Conservation (phyloP, 495 filamentous ascomycete genomes). For the Neurospora discreta region DNA sequence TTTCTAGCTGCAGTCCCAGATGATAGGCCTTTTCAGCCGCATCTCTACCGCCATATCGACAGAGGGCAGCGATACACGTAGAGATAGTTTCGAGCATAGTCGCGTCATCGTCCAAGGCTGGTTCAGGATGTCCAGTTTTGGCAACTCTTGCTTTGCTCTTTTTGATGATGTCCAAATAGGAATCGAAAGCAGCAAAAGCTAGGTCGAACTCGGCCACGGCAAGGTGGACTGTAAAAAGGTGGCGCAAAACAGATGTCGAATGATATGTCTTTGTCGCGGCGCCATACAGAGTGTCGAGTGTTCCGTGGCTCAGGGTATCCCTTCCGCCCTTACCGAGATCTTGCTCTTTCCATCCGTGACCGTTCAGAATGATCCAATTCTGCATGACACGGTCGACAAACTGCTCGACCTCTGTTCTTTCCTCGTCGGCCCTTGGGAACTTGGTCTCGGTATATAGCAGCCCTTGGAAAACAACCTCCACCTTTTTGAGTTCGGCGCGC, state of each 20-base stretch:
- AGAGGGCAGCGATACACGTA: slow-evolving; percentile 69
- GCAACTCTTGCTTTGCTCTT: slow-evolving; percentile 69
- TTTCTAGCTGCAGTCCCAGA: slow-evolving; percentile 53
- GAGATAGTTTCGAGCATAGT: slow-evolving; percentile 63
- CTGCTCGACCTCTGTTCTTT: slow-evolving; percentile 61
- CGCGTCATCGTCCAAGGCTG: slow-evolving; percentile 65
- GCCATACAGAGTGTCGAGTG: slow-evolving; percentile 75
- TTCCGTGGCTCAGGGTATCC: slow-evolving; percentile 53
- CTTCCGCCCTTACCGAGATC: slow-evolving; percentile 73
- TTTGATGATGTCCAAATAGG: slow-evolving; percentile 76
- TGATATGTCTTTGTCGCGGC: slow-evolving; percentile 89
- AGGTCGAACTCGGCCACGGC: slow-evolving; percentile 79
- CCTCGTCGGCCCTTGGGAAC: slow-evolving; percentile 73
- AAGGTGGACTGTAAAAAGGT: slow-evolving; percentile 80
- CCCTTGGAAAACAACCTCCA: slow-evolving; percentile 64
- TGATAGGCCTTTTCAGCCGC: slow-evolving; percentile 67
- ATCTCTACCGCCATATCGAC: slow-evolving; percentile 60
- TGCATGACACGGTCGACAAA: slow-evolving; percentile 69
- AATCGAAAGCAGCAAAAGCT: slow-evolving; percentile 75
- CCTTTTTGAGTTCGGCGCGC: slow-evolving; percentile 57
- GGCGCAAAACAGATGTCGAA: slow-evolving; percentile 73
- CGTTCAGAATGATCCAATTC: slow-evolving; percentile 77
- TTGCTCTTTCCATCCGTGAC: slow-evolving; percentile 60
- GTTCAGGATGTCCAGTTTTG: slow-evolving; percentile 61
- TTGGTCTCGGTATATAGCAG: slow-evolving; percentile 58